Base-by-base conservation (phyloP, 2,329 filamentous ascomycete genomes). In the Allantophomopsis cytisporea region DNA sequence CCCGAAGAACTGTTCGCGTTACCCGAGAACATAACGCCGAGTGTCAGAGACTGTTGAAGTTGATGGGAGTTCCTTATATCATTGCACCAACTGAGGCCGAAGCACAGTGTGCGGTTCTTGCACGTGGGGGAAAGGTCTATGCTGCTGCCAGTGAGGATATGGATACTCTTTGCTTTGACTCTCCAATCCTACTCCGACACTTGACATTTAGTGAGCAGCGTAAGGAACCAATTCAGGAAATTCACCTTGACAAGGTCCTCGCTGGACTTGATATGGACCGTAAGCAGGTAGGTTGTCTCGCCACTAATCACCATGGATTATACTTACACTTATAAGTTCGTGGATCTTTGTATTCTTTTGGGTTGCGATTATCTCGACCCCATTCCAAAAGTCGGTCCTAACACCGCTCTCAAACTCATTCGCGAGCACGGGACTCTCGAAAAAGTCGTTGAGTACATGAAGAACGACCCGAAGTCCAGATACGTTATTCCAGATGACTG, bases 291-390 rank as follows among this genome's bases (percentile, higher is more conserved):
- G 39, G 59, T 50, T 11, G 3, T 36, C 8, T 31, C 31, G 15
- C 8, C 11, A 33, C 39, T 13, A 32, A 23, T 35, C 16, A 17
- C 6, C 28, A n/a, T 23, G 5, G 13, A 28, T 14, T 7, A 7
- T 36, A 4, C 18, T 40, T 12, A 36, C 17, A 7, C 21, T 36
- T 35, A 41, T 36, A 37, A 39, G 45, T 35, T 42, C 31, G 87
- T 98, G 53, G 91, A 98, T 59, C 77, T 98, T 38, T 98, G 91
- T 56, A 98, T 98, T 53, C 74, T 98, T 10, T 82, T 98, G 35
- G 91, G 91, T 50, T 98, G 91, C 62, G 91, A 98, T 59, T 98
- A 98, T 56, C 77, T 96, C 56, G 91, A 98, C 52, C 89, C 91
- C 0, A 83, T 98, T 49, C 91, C 91, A 52, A 95, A 94, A 57